Conservation (phyloP, 2,329 filamentous ascomycete species). For the Colletotrichum simmondsii region DNA sequence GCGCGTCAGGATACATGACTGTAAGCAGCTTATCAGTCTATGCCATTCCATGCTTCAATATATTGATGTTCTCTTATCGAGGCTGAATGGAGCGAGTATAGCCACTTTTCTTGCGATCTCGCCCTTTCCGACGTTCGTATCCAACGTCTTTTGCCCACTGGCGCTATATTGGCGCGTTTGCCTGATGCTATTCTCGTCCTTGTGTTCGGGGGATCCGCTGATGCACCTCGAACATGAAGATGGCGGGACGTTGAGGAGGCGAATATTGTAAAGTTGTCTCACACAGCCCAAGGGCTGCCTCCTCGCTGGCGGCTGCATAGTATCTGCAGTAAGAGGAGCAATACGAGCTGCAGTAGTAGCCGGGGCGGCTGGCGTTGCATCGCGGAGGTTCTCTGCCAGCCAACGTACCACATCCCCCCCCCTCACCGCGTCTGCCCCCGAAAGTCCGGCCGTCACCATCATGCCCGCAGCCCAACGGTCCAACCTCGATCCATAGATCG, state of each 20-base stretch:
- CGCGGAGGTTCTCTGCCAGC: slow-evolving; percentile 7
- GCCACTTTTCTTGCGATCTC: not conserved
- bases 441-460: slow-evolving; percentile 12
- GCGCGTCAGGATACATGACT: not conserved
- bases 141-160: not conserved
- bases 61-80: not conserved
- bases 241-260: not conserved
- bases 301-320: not conserved
- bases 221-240: not conserved
- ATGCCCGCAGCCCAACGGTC: not conserved
- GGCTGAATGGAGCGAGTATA: not conserved
- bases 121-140: not conserved
- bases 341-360: slow-evolving; percentile 29
- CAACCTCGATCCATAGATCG: not conserved
- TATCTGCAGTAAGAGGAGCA: slow-evolving; percentile 1
- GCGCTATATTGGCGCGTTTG: not conserved
- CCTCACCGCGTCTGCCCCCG: slow-evolving; percentile 1
- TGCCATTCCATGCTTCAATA: not conserved
- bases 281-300: slow-evolving; percentile 12
- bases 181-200: slow-evolving; percentile 14
- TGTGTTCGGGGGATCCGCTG: not conserved
- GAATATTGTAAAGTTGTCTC: not conserved
- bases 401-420: not conserved
- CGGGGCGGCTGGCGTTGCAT: slow-evolving; percentile 27
- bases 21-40: not conserved